Evolutionary conservation across 2,329 filamentous ascomycete species (phyloP), one percentile per base, ranked within the genome.

Genomic region (Seiridium unicorne): DNA sequence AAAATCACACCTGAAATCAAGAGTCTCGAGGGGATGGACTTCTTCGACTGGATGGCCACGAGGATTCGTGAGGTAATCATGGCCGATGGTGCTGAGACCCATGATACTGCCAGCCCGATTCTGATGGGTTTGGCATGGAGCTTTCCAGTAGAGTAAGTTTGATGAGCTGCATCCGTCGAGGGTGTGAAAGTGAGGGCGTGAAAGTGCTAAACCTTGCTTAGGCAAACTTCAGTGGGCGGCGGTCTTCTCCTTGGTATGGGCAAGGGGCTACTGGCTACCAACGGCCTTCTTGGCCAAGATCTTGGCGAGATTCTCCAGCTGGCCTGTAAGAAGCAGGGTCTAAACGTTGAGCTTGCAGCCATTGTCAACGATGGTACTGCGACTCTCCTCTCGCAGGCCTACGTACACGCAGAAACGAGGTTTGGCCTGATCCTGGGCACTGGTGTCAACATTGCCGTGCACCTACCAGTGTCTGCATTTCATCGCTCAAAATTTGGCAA

Each of bases 331-430:
- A 74, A 74, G 44, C 76, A 75, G 53, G 79, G 80, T 36, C 78
- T 89, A 26, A 75, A 81, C 48, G 81, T 89, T 55, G 76, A 83
- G 64, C 77, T 89, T 11, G 77, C 79, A 26, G 83, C 85, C 54
- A 88, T 90, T 61, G 78, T 89, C 61, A 90, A 90, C 73, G 88
- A 90, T 70, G 86, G 86, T 11, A 83, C 84, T 35, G 86, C 88
- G n/a, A 85, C 86, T 18, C 76, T 90, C 26, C 76, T 90, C 13
- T 88, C 88, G 0, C 81, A 86, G 65, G 84, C 87, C 42, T 88
- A 89, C 68, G 74, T 79, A 18, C 79, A 85, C 66, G 74, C 80
- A 1, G 79, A 83, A 8, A 88, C 86, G 9, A 80, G 85, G 26
- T 86, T 89, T 67, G 84, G 84, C 42, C 79, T 90, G 47, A 89